Evolutionary conservation across 1,139 yeast genomes (phyloP).

Genomic region (Torulaspora pretoriensis): DNA sequence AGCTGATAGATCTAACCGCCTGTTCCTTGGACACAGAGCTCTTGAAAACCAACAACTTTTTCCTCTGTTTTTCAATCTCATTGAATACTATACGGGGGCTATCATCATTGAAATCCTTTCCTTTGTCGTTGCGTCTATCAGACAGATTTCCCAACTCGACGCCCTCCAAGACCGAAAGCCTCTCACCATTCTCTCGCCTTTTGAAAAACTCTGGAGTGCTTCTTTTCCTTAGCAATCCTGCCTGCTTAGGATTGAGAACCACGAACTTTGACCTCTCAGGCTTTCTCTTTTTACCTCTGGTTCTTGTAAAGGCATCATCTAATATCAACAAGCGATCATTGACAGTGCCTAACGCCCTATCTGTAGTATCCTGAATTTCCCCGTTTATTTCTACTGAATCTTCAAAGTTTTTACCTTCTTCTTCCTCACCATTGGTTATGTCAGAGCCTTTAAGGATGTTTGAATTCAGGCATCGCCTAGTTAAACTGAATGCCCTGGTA

Average conservation of each 20-base stretch:
- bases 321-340: neutral
- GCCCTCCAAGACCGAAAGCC: constrained; percentile 29
- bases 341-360: neutral
- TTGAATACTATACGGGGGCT: constrained; percentile 17
- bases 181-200: constrained; percentile 3
- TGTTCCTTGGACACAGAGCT: constrained; percentile 32
- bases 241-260: constrained; percentile 29
- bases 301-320: constrained; percentile 2
- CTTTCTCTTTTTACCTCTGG: constrained; percentile 31
- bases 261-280: constrained; percentile 29
- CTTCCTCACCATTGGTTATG: neutral
- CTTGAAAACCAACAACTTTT: constrained; percentile 25
- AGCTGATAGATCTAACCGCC: constrained; percentile 31
- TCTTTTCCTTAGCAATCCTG: constrained; percentile 24
- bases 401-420: neutral
- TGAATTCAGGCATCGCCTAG: neutral
- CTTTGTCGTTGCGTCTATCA: constrained; percentile 4
- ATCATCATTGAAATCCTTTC: constrained; percentile 6
- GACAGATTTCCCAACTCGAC: constrained; percentile 22
- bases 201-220: constrained; percentile 14
- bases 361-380: neutral
- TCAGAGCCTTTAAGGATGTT: neutral
- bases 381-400: neutral
- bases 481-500: neutral
- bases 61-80: constrained; percentile 25